Conservation (phyloP, 768 basidiomycete genomes). For the Boletus subparvulus region DNA sequence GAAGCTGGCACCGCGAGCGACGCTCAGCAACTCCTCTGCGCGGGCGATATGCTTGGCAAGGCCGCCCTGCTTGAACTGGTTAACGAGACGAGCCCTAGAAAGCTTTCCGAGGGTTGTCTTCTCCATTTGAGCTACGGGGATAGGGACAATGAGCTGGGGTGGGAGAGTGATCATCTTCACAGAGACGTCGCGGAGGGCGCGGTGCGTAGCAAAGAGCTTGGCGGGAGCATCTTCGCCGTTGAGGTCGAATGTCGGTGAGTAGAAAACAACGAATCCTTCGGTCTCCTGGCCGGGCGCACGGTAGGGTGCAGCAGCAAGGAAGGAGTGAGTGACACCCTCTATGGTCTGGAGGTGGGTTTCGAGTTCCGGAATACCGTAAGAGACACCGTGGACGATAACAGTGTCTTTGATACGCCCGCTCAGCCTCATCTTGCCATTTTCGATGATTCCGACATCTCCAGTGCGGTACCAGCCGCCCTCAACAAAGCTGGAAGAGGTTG, state of each 20-base stretch:
- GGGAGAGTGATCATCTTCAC: constrained; percentile 34
- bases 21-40: too few relatives aligned
- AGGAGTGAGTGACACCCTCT: too few relatives aligned
- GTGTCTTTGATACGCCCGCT: too few relatives aligned
- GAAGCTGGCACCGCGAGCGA: too few relatives aligned
- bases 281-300: constrained; percentile 30
- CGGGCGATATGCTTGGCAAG: constrained; percentile 32
- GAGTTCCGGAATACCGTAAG: too few relatives aligned
- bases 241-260: constrained; percentile 32
- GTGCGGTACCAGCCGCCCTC: too few relatives aligned
- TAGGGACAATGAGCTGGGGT: constrained; percentile 39
- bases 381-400: too few relatives aligned
- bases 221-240: constrained; percentile 22
- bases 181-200: constrained; percentile 29
- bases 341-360: too few relatives aligned
- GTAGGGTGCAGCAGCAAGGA: too few relatives aligned
- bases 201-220: constrained; percentile 27
- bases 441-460: too few relatives aligned
- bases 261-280: constrained; percentile 45
- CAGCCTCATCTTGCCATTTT: too few relatives aligned
- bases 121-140: constrained; percentile 38
- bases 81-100: constrained; percentile 38
- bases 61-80: constrained; percentile 36
- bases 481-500: too few relatives aligned
- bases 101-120: constrained; percentile 46